These are phyloP conservation scores for Vigna unguiculata DNA, from an alignment of 306 rosid species.

Conservation along the genomic window DNA sequence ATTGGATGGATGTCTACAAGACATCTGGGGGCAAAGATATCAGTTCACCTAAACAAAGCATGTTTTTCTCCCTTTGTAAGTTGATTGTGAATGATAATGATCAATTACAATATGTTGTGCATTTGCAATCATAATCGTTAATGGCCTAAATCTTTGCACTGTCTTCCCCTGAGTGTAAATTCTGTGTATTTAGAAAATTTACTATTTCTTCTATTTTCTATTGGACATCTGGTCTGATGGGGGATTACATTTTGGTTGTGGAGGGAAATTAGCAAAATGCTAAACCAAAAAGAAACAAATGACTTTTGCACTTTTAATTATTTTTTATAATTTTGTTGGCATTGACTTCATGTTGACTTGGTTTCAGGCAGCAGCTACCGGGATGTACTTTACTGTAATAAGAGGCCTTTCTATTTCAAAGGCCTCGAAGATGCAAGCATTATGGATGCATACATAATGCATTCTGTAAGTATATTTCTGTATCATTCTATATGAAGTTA, in stretches of 20 bases:
- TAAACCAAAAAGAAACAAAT: background rate
- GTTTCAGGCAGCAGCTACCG: slow-evolving; percentile 79
- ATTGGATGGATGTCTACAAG: slow-evolving; percentile 82
- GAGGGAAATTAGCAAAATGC: background rate
- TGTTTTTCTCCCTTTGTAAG: slow-evolving; percentile 86
- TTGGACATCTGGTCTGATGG: background rate
- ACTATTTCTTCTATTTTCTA: slow-evolving; percentile 8
- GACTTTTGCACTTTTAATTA: background rate
- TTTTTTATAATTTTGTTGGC: slow-evolving; percentile 20
- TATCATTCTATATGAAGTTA: slow-evolving; percentile 29
- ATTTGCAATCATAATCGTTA: slow-evolving; percentile 17
- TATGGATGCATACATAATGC: slow-evolving; percentile 89
- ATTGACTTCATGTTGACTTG: slow-evolving; percentile 39
- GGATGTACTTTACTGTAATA: slow-evolving; percentile 82
- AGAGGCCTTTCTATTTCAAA: slow-evolving; percentile 86
- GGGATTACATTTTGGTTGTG: background rate
- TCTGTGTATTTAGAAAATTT: slow-evolving; percentile 14
- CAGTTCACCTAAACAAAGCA: slow-evolving; percentile 65
- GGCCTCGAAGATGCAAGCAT: slow-evolving; percentile 70
- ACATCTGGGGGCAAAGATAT: slow-evolving; percentile 73
- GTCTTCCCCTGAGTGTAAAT: background rate
- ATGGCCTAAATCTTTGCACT: background rate
- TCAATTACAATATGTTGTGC: slow-evolving; percentile 18
- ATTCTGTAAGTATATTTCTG: slow-evolving; percentile 65
- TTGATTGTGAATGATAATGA: slow-evolving; percentile 31